A percentile compares a stretch with the other conserved stretches of the same genome.
Conservation (phyloP, 148 eudicot genomes). For the Fagopyrum homotropicum region DNA sequence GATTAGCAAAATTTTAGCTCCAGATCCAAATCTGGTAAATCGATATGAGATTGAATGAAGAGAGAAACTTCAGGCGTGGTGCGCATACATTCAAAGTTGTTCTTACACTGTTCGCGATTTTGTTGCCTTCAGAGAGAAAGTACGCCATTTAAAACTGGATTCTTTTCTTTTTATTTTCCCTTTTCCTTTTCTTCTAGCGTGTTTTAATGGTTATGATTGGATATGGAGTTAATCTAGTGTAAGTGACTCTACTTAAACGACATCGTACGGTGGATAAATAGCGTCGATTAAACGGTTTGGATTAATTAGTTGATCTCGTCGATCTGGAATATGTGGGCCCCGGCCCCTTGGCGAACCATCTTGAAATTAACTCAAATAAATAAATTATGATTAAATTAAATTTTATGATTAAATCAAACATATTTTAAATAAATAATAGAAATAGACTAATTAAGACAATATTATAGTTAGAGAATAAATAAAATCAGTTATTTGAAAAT, state of each 20-base stretch:
- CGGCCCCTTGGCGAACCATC: too few species aligned
- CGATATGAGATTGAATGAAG: neutral
- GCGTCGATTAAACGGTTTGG: neutral
- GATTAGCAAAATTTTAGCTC: neutral
- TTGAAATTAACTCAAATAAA: too few species aligned
- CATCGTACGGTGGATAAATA: neutral
- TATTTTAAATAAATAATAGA: too few species aligned
- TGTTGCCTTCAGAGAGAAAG: neutral
- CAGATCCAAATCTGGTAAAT: conserved; percentile 5
- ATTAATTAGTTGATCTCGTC: neutral
- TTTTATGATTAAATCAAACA: too few species aligned
- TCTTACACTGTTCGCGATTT: neutral
- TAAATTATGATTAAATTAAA: too few species aligned
- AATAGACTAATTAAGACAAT: too few species aligned
- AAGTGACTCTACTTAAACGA: neutral
- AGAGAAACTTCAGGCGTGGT: neutral
- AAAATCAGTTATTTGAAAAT: too few species aligned
- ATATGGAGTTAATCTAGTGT: neutral
- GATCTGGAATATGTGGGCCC: too few species aligned
- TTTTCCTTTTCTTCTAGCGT: neutral
- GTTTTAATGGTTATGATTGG: neutral
- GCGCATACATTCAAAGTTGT: conserved; percentile 12
- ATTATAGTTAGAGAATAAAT: too few species aligned
- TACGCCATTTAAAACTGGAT: neutral
- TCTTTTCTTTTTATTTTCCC: neutral